phyloP scores from a whole-genome alignment of 805 yeast genomes.

The Cyberlindnera xylosilytica region DNA sequence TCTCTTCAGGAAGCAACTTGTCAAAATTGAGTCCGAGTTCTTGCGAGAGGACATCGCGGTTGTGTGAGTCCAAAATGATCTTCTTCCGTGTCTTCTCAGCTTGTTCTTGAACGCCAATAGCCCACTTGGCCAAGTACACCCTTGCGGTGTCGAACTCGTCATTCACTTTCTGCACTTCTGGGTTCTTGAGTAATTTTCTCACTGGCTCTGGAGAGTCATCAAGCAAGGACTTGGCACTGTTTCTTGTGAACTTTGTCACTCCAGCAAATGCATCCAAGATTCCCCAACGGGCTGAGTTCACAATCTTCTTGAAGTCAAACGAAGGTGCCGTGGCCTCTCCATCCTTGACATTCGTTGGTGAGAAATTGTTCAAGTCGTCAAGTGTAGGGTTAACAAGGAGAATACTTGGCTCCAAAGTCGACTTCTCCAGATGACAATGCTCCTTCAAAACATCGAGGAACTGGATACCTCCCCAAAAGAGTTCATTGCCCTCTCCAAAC shows the following conservation, averaged over 20 bases:
- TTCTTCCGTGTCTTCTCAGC: constrained; percentile 58
- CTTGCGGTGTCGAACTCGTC: constrained; percentile 93
- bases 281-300: constrained; percentile 80
- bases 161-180: constrained; percentile 77
- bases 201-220: constrained; percentile 52
- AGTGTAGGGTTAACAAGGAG: constrained; percentile 73
- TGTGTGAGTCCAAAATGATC: constrained; percentile 57
- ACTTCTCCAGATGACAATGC: constrained; percentile 60
- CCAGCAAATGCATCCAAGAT: constrained; percentile 81
- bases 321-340: background rate
- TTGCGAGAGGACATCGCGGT: constrained; percentile 48
- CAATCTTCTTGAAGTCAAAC: constrained; percentile 40
- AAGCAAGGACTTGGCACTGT: constrained; percentile 58
- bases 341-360: constrained; percentile 24
- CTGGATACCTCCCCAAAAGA: constrained; percentile 92
- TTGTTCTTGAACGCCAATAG: constrained; percentile 87
- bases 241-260: constrained; percentile 53
- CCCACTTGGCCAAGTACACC: constrained; percentile 94
- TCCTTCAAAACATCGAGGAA: constrained; percentile 54
- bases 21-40: constrained; percentile 62
- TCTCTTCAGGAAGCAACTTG: constrained; percentile 54
- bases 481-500: constrained; percentile 49
- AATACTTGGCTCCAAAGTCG: constrained; percentile 70
- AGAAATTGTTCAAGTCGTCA: constrained; percentile 39
- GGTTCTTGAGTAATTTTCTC: constrained; percentile 56